A percentile compares a stretch with the other conserved stretches of the same genome.
phyloP scores from a whole-genome alignment of 169 alveolate species.

The Eimeria maxima region DNA sequence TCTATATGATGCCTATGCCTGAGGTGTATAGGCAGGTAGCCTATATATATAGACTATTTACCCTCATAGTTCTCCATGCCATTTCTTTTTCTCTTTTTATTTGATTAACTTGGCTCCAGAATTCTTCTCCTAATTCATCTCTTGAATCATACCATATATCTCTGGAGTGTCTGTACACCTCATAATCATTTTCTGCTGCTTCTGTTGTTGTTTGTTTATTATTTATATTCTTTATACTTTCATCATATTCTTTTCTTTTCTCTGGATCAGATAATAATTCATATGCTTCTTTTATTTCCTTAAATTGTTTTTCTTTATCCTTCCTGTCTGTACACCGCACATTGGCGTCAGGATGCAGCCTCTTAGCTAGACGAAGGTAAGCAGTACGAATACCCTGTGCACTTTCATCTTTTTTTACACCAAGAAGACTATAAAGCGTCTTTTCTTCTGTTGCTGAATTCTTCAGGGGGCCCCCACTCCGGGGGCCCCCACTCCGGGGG shows the following conservation, averaged over 20 bases:
- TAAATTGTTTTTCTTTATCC: constrained; percentile 5
- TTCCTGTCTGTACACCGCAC: neutral
- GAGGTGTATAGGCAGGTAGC: no score
- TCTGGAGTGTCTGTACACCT: constrained; percentile 7
- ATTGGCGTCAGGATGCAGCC: constrained; percentile 65
- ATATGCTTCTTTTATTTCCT: constrained; percentile 34
- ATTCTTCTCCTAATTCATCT: constrained; percentile 56
- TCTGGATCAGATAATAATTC: constrained; percentile 23
- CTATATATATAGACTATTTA: no score
- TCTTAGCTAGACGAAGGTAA: constrained; percentile 65
- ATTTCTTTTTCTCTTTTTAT: constrained; percentile 44
- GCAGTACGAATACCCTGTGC: constrained; percentile 62
- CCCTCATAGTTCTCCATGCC: constrained; percentile 65
- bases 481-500: no score
- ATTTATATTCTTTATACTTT: neutral
- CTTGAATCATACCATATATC: constrained; percentile 13
- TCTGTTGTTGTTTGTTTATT: no score
- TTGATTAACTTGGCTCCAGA: constrained; percentile 64
- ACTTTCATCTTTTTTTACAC: constrained; percentile 10
- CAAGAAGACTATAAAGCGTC: neutral
- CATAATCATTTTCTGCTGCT: neutral
- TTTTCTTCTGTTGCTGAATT: neutral
- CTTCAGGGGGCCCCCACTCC: no score
- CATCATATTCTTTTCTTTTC: neutral
- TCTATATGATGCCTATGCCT: no score